A percentile compares a stretch with the other conserved stretches of the same genome.
phyloP scores from a whole-genome alignment of 805 yeast species.

The Helenozyma rhizophorensis region DNA sequence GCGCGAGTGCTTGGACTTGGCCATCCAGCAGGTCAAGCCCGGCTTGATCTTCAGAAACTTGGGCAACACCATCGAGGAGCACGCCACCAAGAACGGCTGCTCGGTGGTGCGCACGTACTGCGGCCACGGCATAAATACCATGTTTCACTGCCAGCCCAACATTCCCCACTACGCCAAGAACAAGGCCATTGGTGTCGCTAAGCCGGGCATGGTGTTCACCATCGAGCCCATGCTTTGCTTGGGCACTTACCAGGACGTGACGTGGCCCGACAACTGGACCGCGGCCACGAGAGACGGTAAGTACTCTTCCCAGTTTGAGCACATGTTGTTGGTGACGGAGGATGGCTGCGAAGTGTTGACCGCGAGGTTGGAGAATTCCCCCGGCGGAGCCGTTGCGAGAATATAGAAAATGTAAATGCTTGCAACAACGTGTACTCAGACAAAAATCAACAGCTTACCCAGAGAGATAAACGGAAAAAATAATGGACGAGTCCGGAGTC shows the following conservation, averaged over 20 bases:
- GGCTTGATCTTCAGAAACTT: slow-evolving; percentile 82
- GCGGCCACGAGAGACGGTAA: slow-evolving; percentile 87
- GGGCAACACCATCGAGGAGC: slow-evolving; percentile 84
- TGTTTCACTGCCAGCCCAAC: slow-evolving; percentile 89
- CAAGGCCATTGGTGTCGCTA: slow-evolving; percentile 89
- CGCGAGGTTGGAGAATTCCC: slow-evolving; percentile 73
- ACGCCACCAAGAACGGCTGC: slow-evolving; percentile 71
- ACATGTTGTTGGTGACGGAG: slow-evolving; percentile 87
- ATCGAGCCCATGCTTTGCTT: slow-evolving; percentile 95
- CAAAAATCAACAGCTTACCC: no score
- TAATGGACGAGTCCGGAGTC: no score
- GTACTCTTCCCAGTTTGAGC: slow-evolving; percentile 92
- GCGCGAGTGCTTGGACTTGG: slow-evolving; percentile 79
- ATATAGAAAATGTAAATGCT: no score
- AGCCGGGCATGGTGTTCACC: slow-evolving; percentile 95
- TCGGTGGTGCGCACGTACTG: slow-evolving; percentile 87
- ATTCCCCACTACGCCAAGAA: slow-evolving; percentile 93
- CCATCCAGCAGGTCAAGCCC: slow-evolving; percentile 84
- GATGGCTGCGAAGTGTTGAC: slow-evolving; percentile 88
- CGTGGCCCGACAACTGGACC: slow-evolving; percentile 99
- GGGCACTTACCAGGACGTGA: slow-evolving; percentile 73
- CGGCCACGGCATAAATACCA: slow-evolving; percentile 88
- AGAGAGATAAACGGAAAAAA: no score
- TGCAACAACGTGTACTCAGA: no score
- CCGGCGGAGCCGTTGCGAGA: slow-evolving; percentile 81